Evolutionary conservation across 177 flowering plant species (phyloP).

Genomic region (Vitis hybrid): DNA sequence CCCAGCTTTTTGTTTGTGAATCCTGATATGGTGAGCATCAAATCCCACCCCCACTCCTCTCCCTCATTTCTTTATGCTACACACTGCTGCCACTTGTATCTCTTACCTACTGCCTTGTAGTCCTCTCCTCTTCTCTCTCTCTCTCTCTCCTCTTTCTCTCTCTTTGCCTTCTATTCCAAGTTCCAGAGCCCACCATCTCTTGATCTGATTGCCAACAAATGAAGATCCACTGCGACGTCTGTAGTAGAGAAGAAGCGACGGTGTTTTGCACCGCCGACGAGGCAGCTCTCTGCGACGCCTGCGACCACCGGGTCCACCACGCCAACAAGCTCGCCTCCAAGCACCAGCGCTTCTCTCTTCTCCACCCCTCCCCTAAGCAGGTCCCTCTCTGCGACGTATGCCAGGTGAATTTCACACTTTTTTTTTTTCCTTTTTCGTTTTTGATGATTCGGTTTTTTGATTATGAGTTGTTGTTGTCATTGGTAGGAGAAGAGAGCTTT

Average conservation of each 20-base stretch:
- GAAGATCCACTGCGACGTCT: slow-evolving; percentile 97
- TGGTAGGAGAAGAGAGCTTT: slow-evolving; percentile 76
- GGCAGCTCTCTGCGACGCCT: slow-evolving; percentile 82
- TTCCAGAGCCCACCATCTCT: no score
- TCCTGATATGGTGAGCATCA: no score
- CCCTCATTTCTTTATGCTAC: no score
- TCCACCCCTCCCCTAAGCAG: slow-evolving; percentile 47
- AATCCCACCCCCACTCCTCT: no score
- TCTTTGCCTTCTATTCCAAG: no score
- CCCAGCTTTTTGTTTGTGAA: no score
- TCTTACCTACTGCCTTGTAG: no score
- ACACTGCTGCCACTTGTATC: no score
- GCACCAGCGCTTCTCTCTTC: slow-evolving; percentile 84
- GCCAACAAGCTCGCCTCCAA: slow-evolving; percentile 94
- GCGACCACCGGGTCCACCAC: slow-evolving; percentile 87
- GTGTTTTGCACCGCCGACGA: slow-evolving; percentile 93
- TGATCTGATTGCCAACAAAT: slow-evolving; percentile 22
- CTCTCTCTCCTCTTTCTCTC: no score
- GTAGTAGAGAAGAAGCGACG: slow-evolving; percentile 63
- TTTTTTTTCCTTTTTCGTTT: not conserved
- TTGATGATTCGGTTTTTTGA: slow-evolving; percentile 1
- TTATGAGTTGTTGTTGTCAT: not conserved
- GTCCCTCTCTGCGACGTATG: slow-evolving; percentile 86
- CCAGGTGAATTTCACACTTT: slow-evolving; percentile 44
- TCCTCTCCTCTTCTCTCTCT: no score